Evolutionary conservation across 768 basidiomycete species (phyloP).

Genomic region (Leucocoprinus leucothites): DNA sequence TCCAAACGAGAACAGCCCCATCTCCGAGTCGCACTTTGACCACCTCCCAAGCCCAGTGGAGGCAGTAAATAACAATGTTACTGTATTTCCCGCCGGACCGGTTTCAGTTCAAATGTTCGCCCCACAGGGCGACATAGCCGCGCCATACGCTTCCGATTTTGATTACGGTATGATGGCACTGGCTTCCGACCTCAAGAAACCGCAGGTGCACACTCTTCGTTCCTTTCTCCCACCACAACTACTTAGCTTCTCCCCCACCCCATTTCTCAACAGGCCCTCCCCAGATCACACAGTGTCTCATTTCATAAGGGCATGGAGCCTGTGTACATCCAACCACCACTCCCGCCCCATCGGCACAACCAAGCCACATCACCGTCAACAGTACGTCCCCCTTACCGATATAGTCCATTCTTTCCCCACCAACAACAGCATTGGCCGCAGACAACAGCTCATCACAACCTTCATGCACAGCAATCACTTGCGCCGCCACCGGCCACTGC

Average conservation of each 20-base stretch:
- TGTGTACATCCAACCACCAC: conserved; percentile 9
- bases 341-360: conserved; percentile 15
- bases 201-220: conserved; percentile 8
- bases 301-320: conserved; percentile 15
- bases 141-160: conserved; percentile 16
- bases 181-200: conserved; percentile 11
- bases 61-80: conserved; percentile 13
- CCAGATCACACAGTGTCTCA: conserved; percentile 6
- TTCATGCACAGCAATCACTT: conserved; percentile 16
- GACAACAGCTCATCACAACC: conserved; percentile 14
- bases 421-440: conserved; percentile 18
- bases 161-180: conserved; percentile 14
- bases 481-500: conserved; percentile 12
- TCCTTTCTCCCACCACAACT: conserved; percentile 12
- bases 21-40: conserved; percentile 34
- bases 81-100: conserved; percentile 13
- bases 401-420: conserved; percentile 1
- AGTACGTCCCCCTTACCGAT: conserved; percentile 19
- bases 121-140: conserved; percentile 15
- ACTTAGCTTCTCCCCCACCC: conserved; percentile 11
- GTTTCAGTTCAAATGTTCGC: conserved; percentile 18
- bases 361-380: conserved; percentile 14
- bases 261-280: conserved; percentile 15
- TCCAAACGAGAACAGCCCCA: conserved; percentile 30
- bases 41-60: conserved; percentile 14